A percentile compares a stretch with the other conserved stretches of the same genome.
Conservation (phyloP, 768 basidiomycete genomes). For the Paxillus ammoniavirescens region DNA sequence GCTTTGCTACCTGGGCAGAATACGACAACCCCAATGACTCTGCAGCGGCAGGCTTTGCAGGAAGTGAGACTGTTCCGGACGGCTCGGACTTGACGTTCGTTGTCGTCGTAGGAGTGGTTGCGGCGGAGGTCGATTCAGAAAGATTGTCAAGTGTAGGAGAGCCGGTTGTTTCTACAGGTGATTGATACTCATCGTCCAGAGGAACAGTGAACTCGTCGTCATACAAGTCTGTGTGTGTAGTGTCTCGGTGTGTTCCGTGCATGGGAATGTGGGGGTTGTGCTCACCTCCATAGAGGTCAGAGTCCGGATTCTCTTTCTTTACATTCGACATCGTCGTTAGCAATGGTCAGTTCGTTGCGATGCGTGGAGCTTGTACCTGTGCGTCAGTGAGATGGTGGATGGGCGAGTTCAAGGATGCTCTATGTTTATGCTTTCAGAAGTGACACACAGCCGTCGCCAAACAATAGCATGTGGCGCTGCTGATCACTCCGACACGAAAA, state of each 20-base stretch:
- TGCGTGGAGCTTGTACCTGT: neutral
- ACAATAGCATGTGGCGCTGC: slow-evolving; percentile 17
- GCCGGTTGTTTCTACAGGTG: slow-evolving; percentile 24
- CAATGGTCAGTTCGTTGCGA: neutral
- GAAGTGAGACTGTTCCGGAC: slow-evolving; percentile 21
- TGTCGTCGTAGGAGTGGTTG: slow-evolving; percentile 11
- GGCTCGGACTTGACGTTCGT: slow-evolving; percentile 24
- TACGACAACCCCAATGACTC: slow-evolving; percentile 44
- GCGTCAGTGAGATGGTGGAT: neutral
- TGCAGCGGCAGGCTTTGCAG: slow-evolving; percentile 25
- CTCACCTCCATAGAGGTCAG: slow-evolving; percentile 49
- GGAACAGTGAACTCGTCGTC: slow-evolving; percentile 41
- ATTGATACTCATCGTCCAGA: slow-evolving; percentile 31
- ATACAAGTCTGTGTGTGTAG: slow-evolving; percentile 46
- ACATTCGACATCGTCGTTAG: slow-evolving; percentile 17
- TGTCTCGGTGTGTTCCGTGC: slow-evolving; percentile 1
- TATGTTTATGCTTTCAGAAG: neutral
- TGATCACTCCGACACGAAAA: neutral
- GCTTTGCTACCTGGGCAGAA: slow-evolving; percentile 64
- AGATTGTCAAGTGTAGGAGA: slow-evolving; percentile 18
- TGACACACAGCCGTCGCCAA: slow-evolving; percentile 21
- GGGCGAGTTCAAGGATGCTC: neutral
- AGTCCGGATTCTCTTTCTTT: slow-evolving; percentile 34
- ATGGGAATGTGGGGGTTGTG: neutral
- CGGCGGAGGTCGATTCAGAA: slow-evolving; percentile 15